Evolutionary conservation across 495 filamentous ascomycete species (phyloP), one percentile per base, ranked within the genome.

Genomic region (Neurospora tetraspora): DNA sequence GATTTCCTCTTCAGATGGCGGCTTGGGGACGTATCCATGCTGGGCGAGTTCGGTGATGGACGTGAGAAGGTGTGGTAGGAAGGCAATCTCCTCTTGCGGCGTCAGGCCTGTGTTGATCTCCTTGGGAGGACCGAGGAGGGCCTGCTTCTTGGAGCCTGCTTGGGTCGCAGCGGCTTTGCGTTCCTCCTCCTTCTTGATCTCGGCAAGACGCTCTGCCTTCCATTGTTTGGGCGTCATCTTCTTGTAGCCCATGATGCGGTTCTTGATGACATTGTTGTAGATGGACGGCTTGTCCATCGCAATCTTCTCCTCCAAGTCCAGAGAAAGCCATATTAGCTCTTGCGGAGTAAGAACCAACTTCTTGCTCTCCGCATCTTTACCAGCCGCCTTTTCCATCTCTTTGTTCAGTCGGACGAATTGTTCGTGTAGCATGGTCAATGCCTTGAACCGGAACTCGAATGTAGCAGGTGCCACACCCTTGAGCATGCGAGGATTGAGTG

Each of bases 231-330:
- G 71, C 11, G 79, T 84, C 90, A 94, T 94, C 70, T 91, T 92
- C 76, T 91, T 91, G 75, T 93, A 88, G 27, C 83, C 82, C 70
- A 91, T 82, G 73, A 98, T 93, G 27, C 89, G 88, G 74, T 91
- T 90, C 76, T 92, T 95, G 78, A 98, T 89, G 10, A 93, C 81
- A 77, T 95, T 96, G 4, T 85, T 83, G 76, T 99, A 98, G 74
- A 98, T 89, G 23, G 82, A 75, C 0, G 85, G 82, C 71, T 89
- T 89, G 14, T 89, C 87, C 9, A 80, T 88, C 1, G 94, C 94
- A 36, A 90, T 80, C 71, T 88, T 90, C 77, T 97, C 90, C 80
- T 99, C 96, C 71, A 94, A 90, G 74, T 98, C 93, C 3, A 98
- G 83, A 3, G 93, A 91, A 80, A 92, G 87, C 45, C 86, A 87